phyloP scores from a whole-genome alignment of 176 grass and related monocot genomes.

The Rhynchospora tenuis region DNA sequence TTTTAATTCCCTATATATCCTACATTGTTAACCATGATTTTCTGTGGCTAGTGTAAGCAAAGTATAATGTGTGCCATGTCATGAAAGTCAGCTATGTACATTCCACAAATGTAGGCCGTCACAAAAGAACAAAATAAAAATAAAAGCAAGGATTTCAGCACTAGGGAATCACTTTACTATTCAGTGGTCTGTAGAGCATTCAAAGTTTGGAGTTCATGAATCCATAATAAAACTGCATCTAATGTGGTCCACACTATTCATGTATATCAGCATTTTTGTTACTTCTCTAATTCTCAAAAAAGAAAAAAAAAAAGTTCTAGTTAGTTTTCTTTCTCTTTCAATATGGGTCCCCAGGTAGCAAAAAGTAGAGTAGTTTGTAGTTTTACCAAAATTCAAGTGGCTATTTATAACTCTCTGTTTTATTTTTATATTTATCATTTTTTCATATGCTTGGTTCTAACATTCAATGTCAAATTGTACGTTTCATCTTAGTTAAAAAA shows the following conservation, averaged over 20 bases:
- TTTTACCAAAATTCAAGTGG: constrained; percentile 6
- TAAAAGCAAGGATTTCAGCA: not conserved
- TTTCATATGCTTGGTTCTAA: not conserved
- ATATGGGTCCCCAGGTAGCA: constrained; percentile 13
- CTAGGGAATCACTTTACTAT: not conserved
- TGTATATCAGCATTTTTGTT: not conserved
- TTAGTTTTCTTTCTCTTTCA: constrained; percentile 20
- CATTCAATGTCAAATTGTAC: not conserved
- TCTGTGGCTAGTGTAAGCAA: not conserved
- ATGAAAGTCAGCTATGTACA: not conserved
- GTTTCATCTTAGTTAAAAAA: not conserved
- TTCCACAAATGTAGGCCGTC: not conserved
- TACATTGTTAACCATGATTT: not conserved
- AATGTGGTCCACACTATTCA: not conserved
- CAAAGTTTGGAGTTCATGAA: not conserved
- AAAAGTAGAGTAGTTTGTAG: constrained; percentile 4
- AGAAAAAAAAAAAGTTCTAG: too few relatives aligned
- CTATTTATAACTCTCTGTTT: not conserved
- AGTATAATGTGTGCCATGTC: not conserved
- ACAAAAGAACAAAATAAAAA: not conserved
- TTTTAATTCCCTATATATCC: not conserved
- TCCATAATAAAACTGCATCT: not conserved
- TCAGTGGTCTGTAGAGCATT: constrained; percentile 1
- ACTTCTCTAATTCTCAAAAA: too few relatives aligned
- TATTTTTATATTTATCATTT: not conserved